A percentile compares a stretch with the other conserved stretches of the same genome.
phyloP scores from a whole-genome alignment of 140 eudicot genomes.

The Bidens hawaiensis region DNA sequence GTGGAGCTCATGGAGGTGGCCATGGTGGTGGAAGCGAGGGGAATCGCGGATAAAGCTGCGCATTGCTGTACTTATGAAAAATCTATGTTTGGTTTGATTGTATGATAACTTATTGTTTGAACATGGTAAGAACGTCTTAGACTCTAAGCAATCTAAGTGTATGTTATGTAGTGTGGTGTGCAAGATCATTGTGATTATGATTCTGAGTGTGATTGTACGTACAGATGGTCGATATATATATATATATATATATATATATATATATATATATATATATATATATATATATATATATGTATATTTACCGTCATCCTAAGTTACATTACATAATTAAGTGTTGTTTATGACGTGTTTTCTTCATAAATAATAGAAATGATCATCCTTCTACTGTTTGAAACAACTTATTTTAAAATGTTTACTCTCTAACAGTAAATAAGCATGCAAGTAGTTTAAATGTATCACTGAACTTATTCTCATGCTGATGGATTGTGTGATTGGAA shows the following conservation, averaged over 20 bases:
- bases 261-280: too few relatives aligned
- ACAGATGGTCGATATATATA: not conserved
- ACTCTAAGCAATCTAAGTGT: not conserved
- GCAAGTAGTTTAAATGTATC: too few relatives aligned
- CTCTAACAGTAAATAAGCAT: too few relatives aligned
- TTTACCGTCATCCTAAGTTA: not conserved
- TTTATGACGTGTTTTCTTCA: not conserved
- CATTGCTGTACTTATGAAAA: not conserved
- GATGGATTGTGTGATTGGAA: too few relatives aligned
- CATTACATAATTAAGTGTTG: not conserved
- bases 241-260: too few relatives aligned
- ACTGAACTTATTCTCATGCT: too few relatives aligned
- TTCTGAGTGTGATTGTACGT: too few relatives aligned
- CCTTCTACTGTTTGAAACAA: too few relatives aligned
- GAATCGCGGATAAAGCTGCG: not conserved
- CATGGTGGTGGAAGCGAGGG: slow-evolving; percentile 14
- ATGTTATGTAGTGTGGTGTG: not conserved
- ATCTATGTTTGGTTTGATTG: not conserved
- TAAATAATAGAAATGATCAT: too few relatives aligned
- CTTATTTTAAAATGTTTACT: too few relatives aligned
- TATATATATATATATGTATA: too few relatives aligned
- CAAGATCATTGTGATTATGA: not conserved
- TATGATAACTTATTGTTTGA: not conserved
- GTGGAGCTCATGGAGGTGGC: slow-evolving; percentile 52
- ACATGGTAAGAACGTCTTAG: not conserved